Conservation (phyloP, 1,284 basidiomycete genomes). For the Earliella scabrosa region DNA sequence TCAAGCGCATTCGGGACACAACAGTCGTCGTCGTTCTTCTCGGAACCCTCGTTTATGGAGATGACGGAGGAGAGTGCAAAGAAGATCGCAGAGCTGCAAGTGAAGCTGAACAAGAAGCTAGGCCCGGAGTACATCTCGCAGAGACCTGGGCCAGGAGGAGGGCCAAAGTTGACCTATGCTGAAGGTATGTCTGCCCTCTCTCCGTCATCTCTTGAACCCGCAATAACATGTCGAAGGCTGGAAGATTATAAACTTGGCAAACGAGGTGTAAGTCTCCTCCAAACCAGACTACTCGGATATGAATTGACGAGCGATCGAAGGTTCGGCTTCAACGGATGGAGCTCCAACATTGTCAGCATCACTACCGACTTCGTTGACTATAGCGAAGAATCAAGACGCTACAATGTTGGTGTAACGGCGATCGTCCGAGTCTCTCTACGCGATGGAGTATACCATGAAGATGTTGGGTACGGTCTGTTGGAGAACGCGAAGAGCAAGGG, state of each 20-base stretch:
- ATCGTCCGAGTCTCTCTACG: constrained; percentile 86
- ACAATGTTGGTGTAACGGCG: constrained; percentile 82
- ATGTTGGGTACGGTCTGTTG: constrained; percentile 87
- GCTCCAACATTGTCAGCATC: constrained; percentile 80
- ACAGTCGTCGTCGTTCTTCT: constrained; percentile 16
- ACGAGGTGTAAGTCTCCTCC: constrained; percentile 73
- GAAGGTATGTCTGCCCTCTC: constrained; percentile 54
- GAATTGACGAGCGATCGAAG: not conserved
- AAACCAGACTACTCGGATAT: not conserved
- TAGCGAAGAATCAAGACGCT: constrained; percentile 68
- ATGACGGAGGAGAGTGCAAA: constrained; percentile 61
- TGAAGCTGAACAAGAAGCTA: constrained; percentile 84
- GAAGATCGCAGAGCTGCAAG: constrained; percentile 78
- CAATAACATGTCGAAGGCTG: constrained; percentile 53
- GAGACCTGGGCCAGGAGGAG: constrained; percentile 87
- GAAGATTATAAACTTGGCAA: constrained; percentile 96
- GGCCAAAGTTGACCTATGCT: constrained; percentile 89
- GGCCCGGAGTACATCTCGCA: constrained; percentile 94
- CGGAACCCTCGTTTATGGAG: constrained; percentile 41
- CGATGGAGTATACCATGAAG: constrained; percentile 92
- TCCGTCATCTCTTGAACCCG: not conserved
- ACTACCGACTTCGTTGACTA: constrained; percentile 79
- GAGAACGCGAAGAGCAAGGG: constrained; percentile 90
- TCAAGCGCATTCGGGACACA: constrained; percentile 18
- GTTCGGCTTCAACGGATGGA: constrained; percentile 98